Evolutionary conservation across 2,329 filamentous ascomycete species (phyloP).

Genomic region (Metarhizium rileyi): DNA sequence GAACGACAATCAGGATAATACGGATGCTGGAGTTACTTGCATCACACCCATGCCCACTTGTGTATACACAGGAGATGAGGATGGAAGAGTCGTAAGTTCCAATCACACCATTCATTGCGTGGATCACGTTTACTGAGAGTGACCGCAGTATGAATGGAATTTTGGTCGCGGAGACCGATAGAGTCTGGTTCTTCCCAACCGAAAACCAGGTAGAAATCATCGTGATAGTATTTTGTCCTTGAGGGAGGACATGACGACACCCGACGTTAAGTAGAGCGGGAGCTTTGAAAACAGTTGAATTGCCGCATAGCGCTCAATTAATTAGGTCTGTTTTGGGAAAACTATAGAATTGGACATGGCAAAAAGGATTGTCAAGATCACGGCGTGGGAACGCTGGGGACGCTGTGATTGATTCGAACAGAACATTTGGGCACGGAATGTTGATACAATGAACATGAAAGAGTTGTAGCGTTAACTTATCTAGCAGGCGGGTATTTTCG

Average conservation of each 20-base stretch:
- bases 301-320: neutral
- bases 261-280: neutral
- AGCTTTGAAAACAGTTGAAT: neutral
- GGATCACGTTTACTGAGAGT: slow-evolving; percentile 1
- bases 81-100: slow-evolving; percentile 66
- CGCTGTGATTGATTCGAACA: neutral
- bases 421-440: neutral
- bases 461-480: neutral
- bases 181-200: slow-evolving; percentile 21
- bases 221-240: neutral
- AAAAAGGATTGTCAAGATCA: neutral
- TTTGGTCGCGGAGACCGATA: slow-evolving; percentile 48
- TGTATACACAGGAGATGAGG: slow-evolving; percentile 91
- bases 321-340: neutral
- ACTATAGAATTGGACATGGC: slow-evolving; percentile 3
- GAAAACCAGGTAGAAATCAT: neutral
- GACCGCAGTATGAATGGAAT: slow-evolving; percentile 52
- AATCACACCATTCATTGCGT: neutral
- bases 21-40: slow-evolving; percentile 68
- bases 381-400: neutral
- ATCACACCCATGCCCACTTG: slow-evolving; percentile 73
- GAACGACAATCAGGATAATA: slow-evolving; percentile 48
- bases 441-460: neutral
- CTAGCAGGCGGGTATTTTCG: neutral
- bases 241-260: neutral